Percentiles rank a stretch among this genome's conserved stretches.
Conservation (phyloP, 2,329 filamentous ascomycete genomes). For the Cyanodermella asteris region DNA sequence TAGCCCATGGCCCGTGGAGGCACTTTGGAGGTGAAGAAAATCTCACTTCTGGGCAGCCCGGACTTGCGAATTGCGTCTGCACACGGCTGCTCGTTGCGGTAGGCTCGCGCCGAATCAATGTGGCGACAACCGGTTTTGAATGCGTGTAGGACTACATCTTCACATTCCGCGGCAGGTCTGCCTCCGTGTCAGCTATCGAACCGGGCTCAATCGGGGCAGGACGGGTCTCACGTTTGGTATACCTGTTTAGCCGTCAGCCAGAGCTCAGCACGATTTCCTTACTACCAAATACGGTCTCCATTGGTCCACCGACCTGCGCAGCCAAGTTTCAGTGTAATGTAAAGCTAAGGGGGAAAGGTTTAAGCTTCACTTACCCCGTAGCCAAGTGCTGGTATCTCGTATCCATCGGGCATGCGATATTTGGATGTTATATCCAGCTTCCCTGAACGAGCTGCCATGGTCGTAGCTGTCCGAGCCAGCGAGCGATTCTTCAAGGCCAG, state of each 20-base stretch:
- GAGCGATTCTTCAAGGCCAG: too few species aligned
- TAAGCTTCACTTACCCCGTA: conserved; percentile 8
- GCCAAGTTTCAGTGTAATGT: neutral
- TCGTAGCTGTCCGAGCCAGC: conserved; percentile 1
- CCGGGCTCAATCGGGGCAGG: neutral
- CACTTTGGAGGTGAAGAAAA: conserved; percentile 44
- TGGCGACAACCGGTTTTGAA: conserved; percentile 35
- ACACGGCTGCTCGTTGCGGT: conserved; percentile 35
- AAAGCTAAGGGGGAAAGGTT: too few species aligned
- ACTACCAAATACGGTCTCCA: neutral
- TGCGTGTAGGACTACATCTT: conserved; percentile 34
- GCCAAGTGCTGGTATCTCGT: conserved; percentile 8
- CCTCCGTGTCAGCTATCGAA: conserved; percentile 4
- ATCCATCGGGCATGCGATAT: conserved; percentile 8
- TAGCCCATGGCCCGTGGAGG: conserved; percentile 34
- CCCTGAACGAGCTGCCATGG: too few species aligned
- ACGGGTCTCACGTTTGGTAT: conserved; percentile 17
- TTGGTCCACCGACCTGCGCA: neutral
- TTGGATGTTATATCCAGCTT: conserved; percentile 7
- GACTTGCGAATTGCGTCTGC: conserved; percentile 29
- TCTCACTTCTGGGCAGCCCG: conserved; percentile 28
- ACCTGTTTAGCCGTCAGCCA: conserved; percentile 11
- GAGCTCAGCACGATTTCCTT: conserved; percentile 1
- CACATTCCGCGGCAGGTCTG: conserved; percentile 33
- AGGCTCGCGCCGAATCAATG: conserved; percentile 36